Evolutionary conservation across 2,329 filamentous ascomycete genomes (phyloP).

Genomic region (Microcyclospora pomicola): DNA sequence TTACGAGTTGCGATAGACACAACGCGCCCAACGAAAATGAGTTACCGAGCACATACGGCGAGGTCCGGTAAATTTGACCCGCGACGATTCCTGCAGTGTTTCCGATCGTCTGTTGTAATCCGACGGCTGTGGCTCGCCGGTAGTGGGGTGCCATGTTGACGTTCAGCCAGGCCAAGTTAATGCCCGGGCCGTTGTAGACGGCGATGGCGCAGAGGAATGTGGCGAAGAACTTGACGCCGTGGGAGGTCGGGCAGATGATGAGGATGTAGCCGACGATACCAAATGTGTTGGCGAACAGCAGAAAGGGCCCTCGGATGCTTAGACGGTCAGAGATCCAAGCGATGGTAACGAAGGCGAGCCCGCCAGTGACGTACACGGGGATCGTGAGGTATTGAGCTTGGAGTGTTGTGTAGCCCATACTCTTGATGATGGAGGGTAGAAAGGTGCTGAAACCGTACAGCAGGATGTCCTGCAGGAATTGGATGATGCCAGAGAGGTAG

Average conservation of each 20-base stretch:
- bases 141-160: background rate
- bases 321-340: background rate
- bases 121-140: background rate
- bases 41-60: background rate
- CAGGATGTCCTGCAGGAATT: slow-evolving; percentile 24
- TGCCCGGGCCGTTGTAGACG: background rate
- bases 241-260: background rate
- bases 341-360: background rate
- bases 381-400: background rate
- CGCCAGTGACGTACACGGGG: background rate
- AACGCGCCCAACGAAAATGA: no score
- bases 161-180: background rate
- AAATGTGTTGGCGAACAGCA: background rate
- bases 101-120: background rate
- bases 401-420: background rate
- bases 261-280: background rate
- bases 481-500: slow-evolving; percentile 6
- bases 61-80: background rate
- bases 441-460: background rate
- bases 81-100: background rate
- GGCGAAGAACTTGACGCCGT: background rate
- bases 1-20: no score
- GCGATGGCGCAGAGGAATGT: background rate
- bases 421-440: background rate
- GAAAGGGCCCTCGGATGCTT: background rate